Evolutionary conservation across 345 rosid species (phyloP), one percentile per base, ranked within the genome.

Genomic region (Lepidium aucheri): DNA sequence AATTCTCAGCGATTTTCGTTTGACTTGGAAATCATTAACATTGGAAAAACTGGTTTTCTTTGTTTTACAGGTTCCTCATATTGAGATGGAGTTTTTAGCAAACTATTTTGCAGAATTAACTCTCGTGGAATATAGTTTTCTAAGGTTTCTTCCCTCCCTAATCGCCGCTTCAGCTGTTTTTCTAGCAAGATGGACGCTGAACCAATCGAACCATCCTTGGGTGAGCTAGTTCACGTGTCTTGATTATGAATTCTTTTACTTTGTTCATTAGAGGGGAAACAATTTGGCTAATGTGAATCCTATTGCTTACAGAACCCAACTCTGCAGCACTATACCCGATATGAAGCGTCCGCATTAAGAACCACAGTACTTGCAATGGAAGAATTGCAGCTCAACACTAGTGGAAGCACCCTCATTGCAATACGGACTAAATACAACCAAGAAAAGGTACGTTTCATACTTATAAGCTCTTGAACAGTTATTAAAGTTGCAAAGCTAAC

Each of bases 141-240:
- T 85, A 18, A 81, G 73, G 81, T 84, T 83, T 67, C 67, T 83
- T 13, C 98, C 98, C 5, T 91, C 98, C 9, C 62, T 78, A 11
- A 54, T 81, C 22, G 96, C 98, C 11, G 98, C 98, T 51, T 89
- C 98, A 45, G 86, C 90, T 4, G 91, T 91, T 36, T 83, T 89
- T 65, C 82, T 91, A 10, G 96, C 96, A 60, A 76, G 80, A 74
- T 89, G 96, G 95, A 87, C 89, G 1, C 88, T 91, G 13, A 54
- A 79, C 53, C 98, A 83, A 51, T 79, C 85, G 44, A 86, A 66
- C 57, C 76, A 89, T 75, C 98, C 98, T 6, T 91, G 98, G 98
- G 98, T 91, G 61, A 55, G 95, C 88, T 43, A 53, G 82, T 63
- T 47, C 50, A 61, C 53, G 34, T 51, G 22, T 30, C 55, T 67